Conservation (phyloP, 805 yeast genomes). For the Wickerhamomyces xylosicus region DNA sequence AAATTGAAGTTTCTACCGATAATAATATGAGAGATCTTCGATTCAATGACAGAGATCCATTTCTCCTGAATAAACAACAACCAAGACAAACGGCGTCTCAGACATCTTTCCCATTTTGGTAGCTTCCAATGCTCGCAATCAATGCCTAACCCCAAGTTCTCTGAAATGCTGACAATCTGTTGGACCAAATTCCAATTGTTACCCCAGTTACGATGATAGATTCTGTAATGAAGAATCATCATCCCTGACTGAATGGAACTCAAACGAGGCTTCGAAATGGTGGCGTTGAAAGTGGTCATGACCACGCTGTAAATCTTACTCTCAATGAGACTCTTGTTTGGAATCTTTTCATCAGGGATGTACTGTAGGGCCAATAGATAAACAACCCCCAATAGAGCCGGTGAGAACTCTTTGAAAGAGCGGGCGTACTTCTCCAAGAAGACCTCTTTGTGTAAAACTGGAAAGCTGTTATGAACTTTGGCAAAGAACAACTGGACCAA, state of each 20-base stretch:
- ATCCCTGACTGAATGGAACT: constrained; percentile 90
- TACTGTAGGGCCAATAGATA: constrained; percentile 83
- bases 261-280: constrained; percentile 77
- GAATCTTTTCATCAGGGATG: constrained; percentile 89
- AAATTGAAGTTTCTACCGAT: constrained; percentile 76
- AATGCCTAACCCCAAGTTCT: constrained; percentile 84
- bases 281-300: constrained; percentile 48
- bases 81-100: constrained; percentile 88
- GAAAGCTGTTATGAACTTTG: constrained; percentile 84
- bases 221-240: constrained; percentile 50
- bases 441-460: constrained; percentile 83
- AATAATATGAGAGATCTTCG: constrained; percentile 75
- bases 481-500: constrained; percentile 74
- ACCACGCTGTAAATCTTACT: not conserved
- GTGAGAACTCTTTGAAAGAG: constrained; percentile 85
- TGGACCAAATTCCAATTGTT: constrained; percentile 75
- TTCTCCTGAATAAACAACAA: constrained; percentile 89
- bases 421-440: constrained; percentile 85
- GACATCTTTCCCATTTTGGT: constrained; percentile 91
- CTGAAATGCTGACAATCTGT: constrained; percentile 79
- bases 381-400: constrained; percentile 85
- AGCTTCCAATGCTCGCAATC: constrained; percentile 86
- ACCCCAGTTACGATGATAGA: constrained; percentile 38
- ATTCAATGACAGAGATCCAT: constrained; percentile 76
- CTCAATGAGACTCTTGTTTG: constrained; percentile 43